Evolutionary conservation across 805 yeast species (phyloP).

Genomic region (Saccharomycopsis fermentans): DNA sequence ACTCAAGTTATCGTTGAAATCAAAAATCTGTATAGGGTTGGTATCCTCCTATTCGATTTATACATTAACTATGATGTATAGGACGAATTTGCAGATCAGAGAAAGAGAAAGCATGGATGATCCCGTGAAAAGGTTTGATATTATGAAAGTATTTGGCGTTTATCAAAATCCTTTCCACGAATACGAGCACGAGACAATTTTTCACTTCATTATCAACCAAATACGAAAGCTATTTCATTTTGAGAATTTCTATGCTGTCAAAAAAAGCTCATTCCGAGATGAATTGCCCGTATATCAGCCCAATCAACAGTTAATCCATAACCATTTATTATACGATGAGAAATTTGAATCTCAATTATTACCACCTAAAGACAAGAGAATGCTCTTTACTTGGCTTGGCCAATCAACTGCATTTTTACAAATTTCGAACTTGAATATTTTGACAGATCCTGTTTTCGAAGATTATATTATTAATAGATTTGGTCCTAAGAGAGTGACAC

Average conservation of each 20-base stretch:
- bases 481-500: constrained; percentile 81
- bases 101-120: constrained; percentile 15
- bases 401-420: constrained; percentile 79
- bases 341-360: constrained; percentile 11
- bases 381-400: constrained; percentile 85
- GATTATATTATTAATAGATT: constrained; percentile 53
- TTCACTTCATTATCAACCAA: constrained; percentile 72
- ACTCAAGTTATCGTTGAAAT: constrained; percentile 2
- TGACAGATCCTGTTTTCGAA: constrained; percentile 79
- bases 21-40: constrained; percentile 14
- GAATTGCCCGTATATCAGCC: constrained; percentile 56
- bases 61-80: constrained; percentile 8
- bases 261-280: constrained; percentile 31
- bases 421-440: constrained; percentile 56
- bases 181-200: constrained; percentile 80
- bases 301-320: constrained; percentile 24
- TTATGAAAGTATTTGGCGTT: constrained; percentile 56
- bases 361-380: constrained; percentile 33
- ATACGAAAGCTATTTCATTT: constrained; percentile 32
- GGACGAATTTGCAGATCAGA: constrained; percentile 6
- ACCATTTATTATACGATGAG: not conserved
- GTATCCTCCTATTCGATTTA: constrained; percentile 15
- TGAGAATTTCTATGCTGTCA: not conserved
- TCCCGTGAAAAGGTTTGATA: constrained; percentile 28
- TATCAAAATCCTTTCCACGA: constrained; percentile 88